Conservation (phyloP, 176 grass and related monocot species). For the Carex pumila region DNA sequence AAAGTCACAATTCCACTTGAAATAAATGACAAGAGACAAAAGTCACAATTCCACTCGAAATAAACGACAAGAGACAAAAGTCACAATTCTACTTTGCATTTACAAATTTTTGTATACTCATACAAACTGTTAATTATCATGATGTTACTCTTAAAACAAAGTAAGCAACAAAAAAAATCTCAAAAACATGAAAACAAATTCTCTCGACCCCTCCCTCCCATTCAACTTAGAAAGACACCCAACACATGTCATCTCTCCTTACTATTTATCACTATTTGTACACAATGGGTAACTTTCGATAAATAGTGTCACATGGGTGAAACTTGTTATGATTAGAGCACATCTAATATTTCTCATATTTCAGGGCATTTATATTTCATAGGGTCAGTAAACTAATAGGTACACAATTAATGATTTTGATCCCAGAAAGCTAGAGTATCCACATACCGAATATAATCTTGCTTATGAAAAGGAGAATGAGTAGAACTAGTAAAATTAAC, state of each 20-base stretch:
- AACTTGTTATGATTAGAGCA: background rate
- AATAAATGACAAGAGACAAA: background rate
- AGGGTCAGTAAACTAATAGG: constrained; percentile 5
- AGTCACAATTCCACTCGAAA: background rate
- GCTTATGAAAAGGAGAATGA: constrained; percentile 74
- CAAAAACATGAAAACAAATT: background rate
- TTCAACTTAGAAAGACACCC: background rate
- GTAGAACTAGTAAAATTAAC: constrained; percentile 43
- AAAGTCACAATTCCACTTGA: background rate
- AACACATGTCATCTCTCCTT: background rate
- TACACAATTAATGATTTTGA: background rate
- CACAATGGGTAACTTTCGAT: background rate
- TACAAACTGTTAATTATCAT: background rate
- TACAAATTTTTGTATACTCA: background rate
- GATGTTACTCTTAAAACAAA: background rate
- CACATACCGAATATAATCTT: constrained; percentile 64
- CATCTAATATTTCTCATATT: background rate
- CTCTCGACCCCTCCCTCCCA: background rate
- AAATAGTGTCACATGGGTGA: background rate
- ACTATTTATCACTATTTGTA: background rate
- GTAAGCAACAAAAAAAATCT: background rate
- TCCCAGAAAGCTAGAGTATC: background rate
- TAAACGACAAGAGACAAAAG: background rate
- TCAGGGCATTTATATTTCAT: background rate
- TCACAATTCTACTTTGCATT: background rate